Percentiles rank a stretch among this genome's conserved stretches.
These are phyloP conservation scores for Yueomyces sinensis DNA, from an alignment of 805 yeast species.

Conservation along the genomic window DNA sequence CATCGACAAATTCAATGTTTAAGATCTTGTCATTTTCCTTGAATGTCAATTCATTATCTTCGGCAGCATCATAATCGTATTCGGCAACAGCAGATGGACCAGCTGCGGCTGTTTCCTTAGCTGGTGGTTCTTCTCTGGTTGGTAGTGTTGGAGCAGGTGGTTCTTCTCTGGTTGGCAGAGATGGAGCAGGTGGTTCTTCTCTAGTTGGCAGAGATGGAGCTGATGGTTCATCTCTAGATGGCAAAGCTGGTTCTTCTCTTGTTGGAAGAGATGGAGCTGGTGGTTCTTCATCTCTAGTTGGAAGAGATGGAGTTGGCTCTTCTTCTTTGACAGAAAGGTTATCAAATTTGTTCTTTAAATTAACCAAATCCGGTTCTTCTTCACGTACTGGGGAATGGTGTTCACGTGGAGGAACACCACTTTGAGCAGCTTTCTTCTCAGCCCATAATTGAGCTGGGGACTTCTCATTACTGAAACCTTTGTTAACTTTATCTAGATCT, in stretches of 20 bases:
- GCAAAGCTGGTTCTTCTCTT: slow-evolving; percentile 11
- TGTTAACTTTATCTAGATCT: slow-evolving; percentile 31
- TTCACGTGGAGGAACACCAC: neutral
- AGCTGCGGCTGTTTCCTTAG: slow-evolving; percentile 16
- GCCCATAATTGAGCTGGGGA: slow-evolving; percentile 97
- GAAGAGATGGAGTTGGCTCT: slow-evolving; percentile 8
- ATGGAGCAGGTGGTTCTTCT: slow-evolving; percentile 13
- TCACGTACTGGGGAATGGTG: slow-evolving; percentile 6
- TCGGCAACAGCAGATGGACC: slow-evolving; percentile 51
- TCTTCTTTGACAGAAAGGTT: slow-evolving; percentile 15
- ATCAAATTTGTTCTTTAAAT: slow-evolving; percentile 28
- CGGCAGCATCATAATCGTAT: slow-evolving; percentile 85
- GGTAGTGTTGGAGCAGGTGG: slow-evolving; percentile 14
- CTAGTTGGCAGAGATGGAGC: slow-evolving; percentile 16
- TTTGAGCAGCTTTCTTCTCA: slow-evolving; percentile 61
- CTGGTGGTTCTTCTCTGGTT: slow-evolving; percentile 20
- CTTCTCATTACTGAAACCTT: slow-evolving; percentile 62
- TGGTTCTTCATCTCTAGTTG: slow-evolving; percentile 12
- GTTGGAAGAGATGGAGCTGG: slow-evolving; percentile 18
- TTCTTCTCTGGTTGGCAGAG: slow-evolving; percentile 15
- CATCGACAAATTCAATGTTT: slow-evolving; percentile 80
- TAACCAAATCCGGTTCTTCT: slow-evolving; percentile 20
- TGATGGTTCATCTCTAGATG: slow-evolving; percentile 12
- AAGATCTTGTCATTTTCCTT: slow-evolving; percentile 70
- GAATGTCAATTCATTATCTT: slow-evolving; percentile 82